Conservation (phyloP, 768 basidiomycete genomes). For the Tulasnella sp. region DNA sequence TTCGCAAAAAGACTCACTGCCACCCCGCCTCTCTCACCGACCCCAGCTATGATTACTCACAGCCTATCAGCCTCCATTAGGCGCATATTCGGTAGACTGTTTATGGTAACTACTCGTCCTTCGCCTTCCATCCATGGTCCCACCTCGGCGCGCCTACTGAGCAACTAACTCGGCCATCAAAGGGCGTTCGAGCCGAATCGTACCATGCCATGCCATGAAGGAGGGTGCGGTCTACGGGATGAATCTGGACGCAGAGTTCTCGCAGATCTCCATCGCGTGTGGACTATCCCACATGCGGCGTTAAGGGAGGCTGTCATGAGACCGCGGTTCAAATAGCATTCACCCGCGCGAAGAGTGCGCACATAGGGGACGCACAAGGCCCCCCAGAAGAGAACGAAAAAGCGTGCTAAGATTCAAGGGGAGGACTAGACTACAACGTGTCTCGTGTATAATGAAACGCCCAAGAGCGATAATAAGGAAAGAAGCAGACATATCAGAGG, state of each 20-base stretch:
- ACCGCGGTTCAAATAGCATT: neutral
- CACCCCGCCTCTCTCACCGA: constrained; percentile 2
- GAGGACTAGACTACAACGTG: constrained; percentile 10
- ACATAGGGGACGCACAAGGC: constrained; percentile 6
- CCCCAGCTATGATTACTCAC: neutral
- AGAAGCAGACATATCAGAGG: neutral
- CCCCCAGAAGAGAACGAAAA: neutral
- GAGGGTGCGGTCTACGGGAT: neutral
- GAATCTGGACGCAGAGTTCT: neutral
- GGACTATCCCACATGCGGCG: constrained; percentile 13
- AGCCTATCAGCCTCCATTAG: neutral
- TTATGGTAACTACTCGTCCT: neutral
- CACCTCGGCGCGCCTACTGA: neutral
- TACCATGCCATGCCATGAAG: neutral
- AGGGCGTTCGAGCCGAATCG: neutral
- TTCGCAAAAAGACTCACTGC: constrained; percentile 1
- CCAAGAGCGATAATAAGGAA: neutral
- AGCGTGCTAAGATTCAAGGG: constrained; percentile 4
- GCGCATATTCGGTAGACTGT: neutral
- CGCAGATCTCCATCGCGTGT: constrained; percentile 16
- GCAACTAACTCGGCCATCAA: neutral
- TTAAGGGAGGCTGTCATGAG: neutral
- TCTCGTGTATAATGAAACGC: constrained; percentile 5
- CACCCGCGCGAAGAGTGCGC: neutral
- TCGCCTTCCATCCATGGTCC: neutral